phyloP scores from a whole-genome alignment of 495 filamentous ascomycete genomes.

The Penicillium pancosmium region DNA sequence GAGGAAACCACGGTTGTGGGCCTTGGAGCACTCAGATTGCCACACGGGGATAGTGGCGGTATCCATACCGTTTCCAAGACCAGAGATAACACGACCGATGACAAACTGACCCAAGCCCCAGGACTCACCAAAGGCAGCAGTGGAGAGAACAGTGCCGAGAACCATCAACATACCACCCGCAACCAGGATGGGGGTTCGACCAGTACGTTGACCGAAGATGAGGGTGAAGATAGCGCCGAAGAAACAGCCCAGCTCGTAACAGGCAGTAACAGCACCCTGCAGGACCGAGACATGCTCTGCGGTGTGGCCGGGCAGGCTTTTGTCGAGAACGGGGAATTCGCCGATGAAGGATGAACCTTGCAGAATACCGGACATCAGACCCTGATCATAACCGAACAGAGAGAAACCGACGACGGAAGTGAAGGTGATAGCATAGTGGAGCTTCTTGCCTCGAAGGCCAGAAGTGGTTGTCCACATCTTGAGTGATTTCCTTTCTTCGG shows the following conservation, averaged over 20 bases:
- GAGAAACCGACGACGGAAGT: conserved; percentile 64
- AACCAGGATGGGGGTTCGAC: conserved; percentile 63
- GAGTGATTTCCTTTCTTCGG: conserved; percentile 4
- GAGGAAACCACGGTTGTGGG: conserved; percentile 74
- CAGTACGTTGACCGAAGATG: conserved; percentile 65
- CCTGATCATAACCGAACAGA: conserved; percentile 74
- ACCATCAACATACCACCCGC: conserved; percentile 72
- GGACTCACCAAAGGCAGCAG: conserved; percentile 48
- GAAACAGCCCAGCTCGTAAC: conserved; percentile 80
- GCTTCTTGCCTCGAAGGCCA: conserved; percentile 39
- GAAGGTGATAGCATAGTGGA: conserved; percentile 41
- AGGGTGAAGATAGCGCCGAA: conserved; percentile 75
- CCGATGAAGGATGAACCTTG: conserved; percentile 67
- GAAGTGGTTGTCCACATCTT: conserved; percentile 46
- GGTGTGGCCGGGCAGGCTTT: not conserved
- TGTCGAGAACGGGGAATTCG: conserved; percentile 63
- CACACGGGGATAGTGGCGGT: conserved; percentile 77
- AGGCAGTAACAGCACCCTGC: conserved; percentile 77
- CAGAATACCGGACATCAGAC: conserved; percentile 80
- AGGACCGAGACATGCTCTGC: conserved; percentile 60
- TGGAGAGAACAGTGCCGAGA: conserved; percentile 70
- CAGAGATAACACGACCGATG: conserved; percentile 70
- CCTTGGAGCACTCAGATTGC: conserved; percentile 71
- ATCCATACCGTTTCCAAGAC: conserved; percentile 75
- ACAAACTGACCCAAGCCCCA: conserved; percentile 67